These are phyloP conservation scores for Corchorus capsularis DNA, from an alignment of 345 rosid genomes.

Conservation along the genomic window DNA sequence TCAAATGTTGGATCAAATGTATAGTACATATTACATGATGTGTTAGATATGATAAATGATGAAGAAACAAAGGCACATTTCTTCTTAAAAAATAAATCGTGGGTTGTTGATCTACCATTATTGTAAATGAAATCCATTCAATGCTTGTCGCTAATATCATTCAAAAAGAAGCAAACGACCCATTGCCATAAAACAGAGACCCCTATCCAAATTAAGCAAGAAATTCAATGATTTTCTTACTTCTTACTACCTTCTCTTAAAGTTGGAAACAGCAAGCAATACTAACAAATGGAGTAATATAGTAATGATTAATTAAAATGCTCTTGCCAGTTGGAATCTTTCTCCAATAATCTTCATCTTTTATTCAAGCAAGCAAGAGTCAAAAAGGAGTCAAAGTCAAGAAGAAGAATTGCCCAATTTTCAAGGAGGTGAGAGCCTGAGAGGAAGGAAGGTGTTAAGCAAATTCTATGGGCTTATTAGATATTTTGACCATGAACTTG, in stretches of 20 bases:
- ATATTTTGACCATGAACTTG: no score
- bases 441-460: background rate
- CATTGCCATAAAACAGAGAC: background rate
- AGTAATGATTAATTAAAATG: background rate
- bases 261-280: no score
- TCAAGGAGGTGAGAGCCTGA: background rate
- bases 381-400: no score
- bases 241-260: background rate
- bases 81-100: background rate
- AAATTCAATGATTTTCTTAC: no score
- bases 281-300: no score
- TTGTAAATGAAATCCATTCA: background rate
- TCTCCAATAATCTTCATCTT: background rate
- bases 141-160: background rate
- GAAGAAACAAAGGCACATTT: background rate
- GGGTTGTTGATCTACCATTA: slow-evolving; percentile 5
- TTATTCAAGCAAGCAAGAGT: background rate
- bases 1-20: no score
- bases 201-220: no score
- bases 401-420: background rate
- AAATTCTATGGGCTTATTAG: background rate
- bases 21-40: no score
- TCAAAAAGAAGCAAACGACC: background rate
- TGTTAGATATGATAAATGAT: background rate
- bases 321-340: background rate